Evolutionary conservation across 257 asterid species (phyloP).

Genomic region (Solanum etuberosum): DNA sequence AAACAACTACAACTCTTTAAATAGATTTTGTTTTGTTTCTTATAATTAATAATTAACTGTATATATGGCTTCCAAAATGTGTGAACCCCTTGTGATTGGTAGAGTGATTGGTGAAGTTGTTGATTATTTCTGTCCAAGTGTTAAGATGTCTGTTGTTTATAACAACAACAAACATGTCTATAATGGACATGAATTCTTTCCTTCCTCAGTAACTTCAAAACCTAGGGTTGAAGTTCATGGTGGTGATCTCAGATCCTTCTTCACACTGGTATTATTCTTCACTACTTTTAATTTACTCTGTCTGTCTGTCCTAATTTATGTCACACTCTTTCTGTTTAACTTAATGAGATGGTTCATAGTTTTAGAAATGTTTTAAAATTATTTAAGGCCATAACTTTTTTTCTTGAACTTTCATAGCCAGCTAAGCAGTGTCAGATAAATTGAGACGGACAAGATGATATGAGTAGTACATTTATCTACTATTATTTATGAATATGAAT

Average conservation of each 20-base stretch:
- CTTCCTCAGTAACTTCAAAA: slow-evolving; percentile 44
- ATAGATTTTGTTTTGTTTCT: not conserved
- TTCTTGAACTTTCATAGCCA: not conserved
- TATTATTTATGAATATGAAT: not conserved
- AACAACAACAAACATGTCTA: slow-evolving; percentile 53
- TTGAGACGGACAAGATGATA: not conserved
- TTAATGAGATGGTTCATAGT: not conserved
- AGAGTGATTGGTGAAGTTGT: slow-evolving; percentile 83
- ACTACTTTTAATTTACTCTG: not conserved
- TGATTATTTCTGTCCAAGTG: slow-evolving; percentile 32
- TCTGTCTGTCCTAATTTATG: not conserved
- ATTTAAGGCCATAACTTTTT: not conserved
- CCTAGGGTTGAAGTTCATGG: slow-evolving; percentile 72
- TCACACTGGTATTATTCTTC: slow-evolving; percentile 38
- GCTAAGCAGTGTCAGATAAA: not conserved
- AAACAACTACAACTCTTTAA: not conserved
- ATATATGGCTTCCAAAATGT: slow-evolving; percentile 10
- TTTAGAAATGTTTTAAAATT: not conserved
- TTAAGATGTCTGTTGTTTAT: slow-evolving; percentile 58
- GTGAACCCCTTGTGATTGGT: slow-evolving; percentile 57
- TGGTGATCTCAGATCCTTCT: slow-evolving; percentile 74
- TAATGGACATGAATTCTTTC: slow-evolving; percentile 75
- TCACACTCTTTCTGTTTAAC: not conserved
- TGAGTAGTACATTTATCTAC: not conserved
- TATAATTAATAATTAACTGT: not conserved